Percentiles rank a stretch among this genome's conserved stretches.
Evolutionary conservation across 75 land plant genomes (phyloP).

Genomic region (Pseudotsuga menziesii): DNA sequence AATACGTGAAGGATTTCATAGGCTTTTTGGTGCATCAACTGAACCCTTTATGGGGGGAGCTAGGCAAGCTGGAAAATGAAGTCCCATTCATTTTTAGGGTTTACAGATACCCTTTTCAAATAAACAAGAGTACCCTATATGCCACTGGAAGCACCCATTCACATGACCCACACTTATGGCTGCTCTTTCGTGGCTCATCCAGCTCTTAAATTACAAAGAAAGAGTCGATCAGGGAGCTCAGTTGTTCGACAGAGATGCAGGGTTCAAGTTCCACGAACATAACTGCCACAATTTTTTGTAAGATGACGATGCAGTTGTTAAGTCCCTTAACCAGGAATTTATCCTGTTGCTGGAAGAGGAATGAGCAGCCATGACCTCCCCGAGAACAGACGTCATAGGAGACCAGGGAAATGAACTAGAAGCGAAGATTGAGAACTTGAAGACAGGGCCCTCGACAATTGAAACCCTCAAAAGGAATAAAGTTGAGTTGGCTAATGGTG

Average conservation of each 20-base stretch:
- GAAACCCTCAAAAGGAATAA: slow-evolving; percentile 50
- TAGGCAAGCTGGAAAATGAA: slow-evolving; percentile 57
- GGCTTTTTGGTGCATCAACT: slow-evolving; percentile 47
- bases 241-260: background rate
- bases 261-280: slow-evolving; percentile 12
- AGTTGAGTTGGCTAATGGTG: slow-evolving; percentile 39
- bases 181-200: slow-evolving; percentile 71
- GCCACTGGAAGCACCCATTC: slow-evolving; percentile 81
- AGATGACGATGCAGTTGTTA: slow-evolving; percentile 65
- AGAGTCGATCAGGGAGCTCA: background rate
- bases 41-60: slow-evolving; percentile 22
- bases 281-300: slow-evolving; percentile 47
- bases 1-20: slow-evolving; percentile 60
- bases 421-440: slow-evolving; percentile 31
- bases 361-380: background rate
- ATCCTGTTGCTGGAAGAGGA: slow-evolving; percentile 6
- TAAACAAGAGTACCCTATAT: slow-evolving; percentile 64
- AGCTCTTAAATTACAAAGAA: slow-evolving; percentile 39
- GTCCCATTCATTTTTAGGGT: slow-evolving; percentile 43
- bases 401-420: slow-evolving; percentile 30
- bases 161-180: slow-evolving; percentile 74
- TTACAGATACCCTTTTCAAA: slow-evolving; percentile 58
- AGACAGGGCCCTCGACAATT: slow-evolving; percentile 29
- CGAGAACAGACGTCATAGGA: slow-evolving; percentile 17
- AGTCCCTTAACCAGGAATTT: slow-evolving; percentile 37